Percentiles rank a stretch among this genome's conserved stretches.
phyloP scores from a whole-genome alignment of 441 rosid species.

The Flueggea neowawraea region DNA sequence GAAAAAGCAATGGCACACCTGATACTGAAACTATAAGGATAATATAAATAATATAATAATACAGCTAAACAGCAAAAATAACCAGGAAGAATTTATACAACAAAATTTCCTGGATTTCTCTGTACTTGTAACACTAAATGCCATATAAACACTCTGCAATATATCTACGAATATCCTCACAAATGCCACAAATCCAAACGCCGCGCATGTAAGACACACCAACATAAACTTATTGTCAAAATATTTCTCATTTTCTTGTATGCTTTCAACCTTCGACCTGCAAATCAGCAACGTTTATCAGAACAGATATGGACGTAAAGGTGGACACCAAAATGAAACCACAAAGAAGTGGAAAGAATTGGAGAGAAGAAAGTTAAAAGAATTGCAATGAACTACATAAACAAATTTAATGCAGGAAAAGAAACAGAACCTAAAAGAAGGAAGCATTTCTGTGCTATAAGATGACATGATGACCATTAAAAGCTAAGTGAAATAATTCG shows the following conservation, averaged over 20 bases:
- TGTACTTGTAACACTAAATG: constrained; percentile 21
- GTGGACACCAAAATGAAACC: neutral
- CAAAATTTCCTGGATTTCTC: constrained; percentile 59
- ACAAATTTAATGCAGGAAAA: no score
- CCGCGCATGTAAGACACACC: constrained; percentile 49
- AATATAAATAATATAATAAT: constrained; percentile 44
- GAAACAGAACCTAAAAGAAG: neutral
- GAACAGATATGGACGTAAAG: neutral
- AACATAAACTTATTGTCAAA: constrained; percentile 70
- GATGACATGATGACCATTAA: no score
- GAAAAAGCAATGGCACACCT: no score
- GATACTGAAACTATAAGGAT: constrained; percentile 27
- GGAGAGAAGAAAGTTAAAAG: no score
- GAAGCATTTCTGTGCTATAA: no score
- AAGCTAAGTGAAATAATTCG: no score
- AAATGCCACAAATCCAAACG: constrained; percentile 53
- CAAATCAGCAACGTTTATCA: constrained; percentile 13
- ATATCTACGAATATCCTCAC: constrained; percentile 46
- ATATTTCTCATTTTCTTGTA: constrained; percentile 41
- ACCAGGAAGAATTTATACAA: constrained; percentile 55
- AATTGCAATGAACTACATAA: no score
- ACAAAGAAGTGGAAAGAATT: no score
- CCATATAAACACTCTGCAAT: constrained; percentile 27
- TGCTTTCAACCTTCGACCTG: constrained; percentile 56
- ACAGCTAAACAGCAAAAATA: constrained; percentile 47